Evolutionary conservation across 1,284 basidiomycete genomes (phyloP).

Genomic region (Cutaneotrichosporon sp.): DNA sequence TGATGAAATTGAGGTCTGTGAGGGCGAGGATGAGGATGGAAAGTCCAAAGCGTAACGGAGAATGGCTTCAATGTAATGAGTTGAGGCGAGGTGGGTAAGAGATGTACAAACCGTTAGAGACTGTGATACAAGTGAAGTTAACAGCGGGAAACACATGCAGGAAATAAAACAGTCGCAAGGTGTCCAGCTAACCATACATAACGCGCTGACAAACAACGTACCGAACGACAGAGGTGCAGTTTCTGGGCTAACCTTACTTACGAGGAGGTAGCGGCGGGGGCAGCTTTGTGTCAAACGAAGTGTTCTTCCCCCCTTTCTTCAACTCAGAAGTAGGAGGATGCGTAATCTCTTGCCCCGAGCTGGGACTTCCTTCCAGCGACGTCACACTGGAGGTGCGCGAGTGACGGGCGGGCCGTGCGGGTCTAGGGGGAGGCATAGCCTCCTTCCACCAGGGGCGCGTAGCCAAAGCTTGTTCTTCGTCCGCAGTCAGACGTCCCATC

Average conservation of each 20-base stretch:
- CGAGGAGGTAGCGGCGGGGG: background rate
- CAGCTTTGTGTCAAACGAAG: too few relatives aligned
- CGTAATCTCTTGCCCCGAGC: background rate
- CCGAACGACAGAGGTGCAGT: too few relatives aligned
- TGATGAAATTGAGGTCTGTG: constrained; percentile 37
- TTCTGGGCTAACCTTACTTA: background rate
- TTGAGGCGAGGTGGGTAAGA: too few relatives aligned
- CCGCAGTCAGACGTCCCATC: background rate
- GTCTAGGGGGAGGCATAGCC: background rate
- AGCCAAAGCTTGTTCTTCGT: background rate
- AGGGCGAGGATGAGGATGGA: background rate
- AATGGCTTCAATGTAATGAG: too few relatives aligned
- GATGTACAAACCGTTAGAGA: too few relatives aligned
- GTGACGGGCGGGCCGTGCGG: background rate
- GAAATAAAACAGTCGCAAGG: too few relatives aligned
- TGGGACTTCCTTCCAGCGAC: background rate
- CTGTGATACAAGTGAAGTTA: too few relatives aligned
- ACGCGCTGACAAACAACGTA: too few relatives aligned
- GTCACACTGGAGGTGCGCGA: background rate
- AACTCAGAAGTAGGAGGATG: too few relatives aligned
- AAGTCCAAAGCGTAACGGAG: background rate
- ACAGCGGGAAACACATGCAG: too few relatives aligned
- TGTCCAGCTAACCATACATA: too few relatives aligned
- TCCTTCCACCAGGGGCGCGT: background rate
- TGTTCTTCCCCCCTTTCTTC: too few relatives aligned